Conservation (phyloP, 2,329 filamentous ascomycete genomes). For the Exophiala dermatitidis region DNA sequence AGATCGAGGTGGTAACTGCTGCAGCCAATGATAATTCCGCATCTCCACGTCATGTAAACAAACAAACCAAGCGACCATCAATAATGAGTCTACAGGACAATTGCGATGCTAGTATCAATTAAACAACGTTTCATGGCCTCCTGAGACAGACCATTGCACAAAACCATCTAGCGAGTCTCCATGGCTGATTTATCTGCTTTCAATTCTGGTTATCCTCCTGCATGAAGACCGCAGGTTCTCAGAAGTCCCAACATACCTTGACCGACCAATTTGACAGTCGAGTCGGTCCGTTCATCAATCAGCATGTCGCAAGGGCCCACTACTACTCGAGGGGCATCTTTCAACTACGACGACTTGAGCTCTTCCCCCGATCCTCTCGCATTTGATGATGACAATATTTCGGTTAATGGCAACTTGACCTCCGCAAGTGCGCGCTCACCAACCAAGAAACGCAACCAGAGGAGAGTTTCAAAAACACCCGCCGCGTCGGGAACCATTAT, state of each 20-base stretch:
- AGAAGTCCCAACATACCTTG: too few species aligned
- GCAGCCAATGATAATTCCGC: constrained; percentile 15
- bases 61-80: constrained; percentile 9
- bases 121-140: too few species aligned
- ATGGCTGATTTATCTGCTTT: too few species aligned
- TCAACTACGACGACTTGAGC: constrained; percentile 15
- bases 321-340: not conserved
- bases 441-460: not conserved
- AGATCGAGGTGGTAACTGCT: not conserved
- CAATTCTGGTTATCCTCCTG: too few species aligned
- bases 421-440: constrained; percentile 4
- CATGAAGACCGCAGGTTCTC: too few species aligned
- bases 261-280: too few species aligned
- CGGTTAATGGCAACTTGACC: not conserved
- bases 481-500: not conserved
- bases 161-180: too few species aligned
- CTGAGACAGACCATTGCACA: too few species aligned
- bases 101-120: not conserved
- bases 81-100: not conserved
- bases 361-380: constrained; percentile 29
- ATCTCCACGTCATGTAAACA: constrained; percentile 23
- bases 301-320: constrained; percentile 11
- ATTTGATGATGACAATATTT: constrained; percentile 7
- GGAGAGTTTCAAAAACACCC: constrained; percentile 5
- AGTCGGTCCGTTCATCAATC: not conserved